A percentile compares a stretch with the other conserved stretches of the same genome.
phyloP scores from a whole-genome alignment of 441 rosid genomes.

The Isatis lusitanica region DNA sequence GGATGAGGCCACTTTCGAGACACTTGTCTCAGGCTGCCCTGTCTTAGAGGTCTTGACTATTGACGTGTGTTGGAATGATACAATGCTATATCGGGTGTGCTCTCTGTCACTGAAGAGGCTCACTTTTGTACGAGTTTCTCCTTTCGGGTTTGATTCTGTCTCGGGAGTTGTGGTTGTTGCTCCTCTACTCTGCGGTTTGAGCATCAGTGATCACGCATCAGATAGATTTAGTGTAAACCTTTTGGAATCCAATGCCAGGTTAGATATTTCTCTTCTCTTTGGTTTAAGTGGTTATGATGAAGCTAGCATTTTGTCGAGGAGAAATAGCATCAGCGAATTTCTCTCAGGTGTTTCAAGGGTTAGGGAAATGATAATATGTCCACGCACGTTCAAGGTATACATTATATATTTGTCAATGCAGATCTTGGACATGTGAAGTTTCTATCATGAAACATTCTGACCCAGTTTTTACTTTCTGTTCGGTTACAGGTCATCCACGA shows the following conservation, averaged over 20 bases:
- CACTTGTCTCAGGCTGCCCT: no score
- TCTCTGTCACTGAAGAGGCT: constrained; percentile 17
- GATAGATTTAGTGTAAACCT: not conserved
- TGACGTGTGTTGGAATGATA: no score
- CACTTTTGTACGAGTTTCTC: not conserved
- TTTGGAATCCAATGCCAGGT: not conserved
- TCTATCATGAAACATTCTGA: not conserved
- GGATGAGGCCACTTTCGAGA: no score
- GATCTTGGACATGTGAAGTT: not conserved
- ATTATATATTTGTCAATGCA: not conserved
- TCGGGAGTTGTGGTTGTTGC: not conserved
- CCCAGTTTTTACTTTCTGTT: not conserved
- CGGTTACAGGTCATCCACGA: not conserved
- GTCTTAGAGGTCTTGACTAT: no score
- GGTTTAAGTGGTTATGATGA: not conserved
- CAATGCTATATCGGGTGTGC: no score
- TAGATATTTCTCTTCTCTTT: not conserved
- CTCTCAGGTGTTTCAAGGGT: not conserved
- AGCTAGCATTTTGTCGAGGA: not conserved
- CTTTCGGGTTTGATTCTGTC: not conserved
- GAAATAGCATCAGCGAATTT: not conserved
- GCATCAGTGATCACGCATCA: not conserved
- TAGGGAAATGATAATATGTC: not conserved
- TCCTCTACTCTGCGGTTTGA: not conserved
- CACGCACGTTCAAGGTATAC: not conserved